Conservation (phyloP, 331 rosid species). For the Pyracantha coccinea region DNA sequence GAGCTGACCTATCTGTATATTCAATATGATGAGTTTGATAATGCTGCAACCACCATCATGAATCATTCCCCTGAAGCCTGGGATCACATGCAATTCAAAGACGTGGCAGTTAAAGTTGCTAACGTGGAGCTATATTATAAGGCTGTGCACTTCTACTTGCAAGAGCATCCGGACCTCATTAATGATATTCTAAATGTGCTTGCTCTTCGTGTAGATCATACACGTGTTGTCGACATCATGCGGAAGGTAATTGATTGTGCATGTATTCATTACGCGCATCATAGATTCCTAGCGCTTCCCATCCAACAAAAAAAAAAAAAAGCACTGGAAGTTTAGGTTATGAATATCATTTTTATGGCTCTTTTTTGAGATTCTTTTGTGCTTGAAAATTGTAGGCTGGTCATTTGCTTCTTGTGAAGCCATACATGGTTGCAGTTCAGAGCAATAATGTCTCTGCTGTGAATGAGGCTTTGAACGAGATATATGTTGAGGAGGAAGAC, state of each 20-base stretch:
- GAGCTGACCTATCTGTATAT: slow-evolving; percentile 94
- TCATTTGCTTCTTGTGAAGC: slow-evolving; percentile 92
- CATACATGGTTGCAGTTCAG: slow-evolving; percentile 99
- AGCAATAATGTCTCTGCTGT: slow-evolving; percentile 97
- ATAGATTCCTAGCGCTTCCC: neutral
- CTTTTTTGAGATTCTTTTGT: slow-evolving; percentile 7
- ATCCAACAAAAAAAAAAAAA: no score
- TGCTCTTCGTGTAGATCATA: slow-evolving; percentile 97
- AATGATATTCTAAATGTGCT: slow-evolving; percentile 94
- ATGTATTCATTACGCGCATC: neutral
- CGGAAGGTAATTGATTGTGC: slow-evolving; percentile 53
- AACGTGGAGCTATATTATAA: slow-evolving; percentile 92
- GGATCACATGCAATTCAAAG: slow-evolving; percentile 99
- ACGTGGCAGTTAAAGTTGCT: slow-evolving; percentile 87
- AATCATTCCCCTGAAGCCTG: slow-evolving; percentile 99
- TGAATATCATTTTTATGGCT: neutral
- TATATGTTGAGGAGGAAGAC: slow-evolving; percentile 98
- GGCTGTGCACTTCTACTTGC: slow-evolving; percentile 98
- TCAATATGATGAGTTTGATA: slow-evolving; percentile 96
- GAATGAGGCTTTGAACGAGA: slow-evolving; percentile 94
- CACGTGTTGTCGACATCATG: slow-evolving; percentile 98
- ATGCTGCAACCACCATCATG: slow-evolving; percentile 99
- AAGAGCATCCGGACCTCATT: slow-evolving; percentile 97
- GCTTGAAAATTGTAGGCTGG: slow-evolving; percentile 60
- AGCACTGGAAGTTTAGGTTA: neutral